Conservation (phyloP, 1,139 yeast species). For the Hemisphaericaspora lyxosophila region DNA sequence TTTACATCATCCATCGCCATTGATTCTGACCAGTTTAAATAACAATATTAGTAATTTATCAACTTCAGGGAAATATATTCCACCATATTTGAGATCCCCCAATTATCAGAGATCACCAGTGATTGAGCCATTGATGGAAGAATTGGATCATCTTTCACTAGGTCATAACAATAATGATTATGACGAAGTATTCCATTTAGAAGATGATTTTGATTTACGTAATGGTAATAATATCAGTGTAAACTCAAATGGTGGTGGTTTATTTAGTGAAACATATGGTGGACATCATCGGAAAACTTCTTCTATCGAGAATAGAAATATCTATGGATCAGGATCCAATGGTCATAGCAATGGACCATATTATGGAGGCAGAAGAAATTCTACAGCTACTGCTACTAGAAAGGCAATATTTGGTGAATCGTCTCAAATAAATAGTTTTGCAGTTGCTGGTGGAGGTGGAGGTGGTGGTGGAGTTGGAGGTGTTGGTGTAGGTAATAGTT, state of each 20-base stretch:
- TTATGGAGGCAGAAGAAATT: slow-evolving; percentile 4
- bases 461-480: too few relatives aligned
- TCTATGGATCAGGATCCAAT: neutral
- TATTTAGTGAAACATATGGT: too few relatives aligned
- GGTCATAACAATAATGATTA: slow-evolving; percentile 28
- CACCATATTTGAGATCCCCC: slow-evolving; percentile 48
- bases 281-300: slow-evolving; percentile 3
- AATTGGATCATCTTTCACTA: slow-evolving; percentile 36
- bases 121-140: slow-evolving; percentile 38
- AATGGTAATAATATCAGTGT: slow-evolving; percentile 1
- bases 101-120: slow-evolving; percentile 33
- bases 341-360: neutral
- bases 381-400: slow-evolving; percentile 6
- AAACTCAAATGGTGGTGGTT: slow-evolving; percentile 6
- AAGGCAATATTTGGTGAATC: slow-evolving; percentile 11
- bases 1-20: slow-evolving; percentile 4
- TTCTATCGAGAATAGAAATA: neutral
- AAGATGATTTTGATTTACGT: slow-evolving; percentile 36
- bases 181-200: slow-evolving; percentile 48
- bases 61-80: slow-evolving; percentile 40
- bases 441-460: too few relatives aligned
- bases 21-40: slow-evolving; percentile 2
- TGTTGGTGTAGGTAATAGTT: too few relatives aligned
- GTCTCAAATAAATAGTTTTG: too few relatives aligned
- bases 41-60: slow-evolving; percentile 14